phyloP scores from a whole-genome alignment of 1,284 basidiomycete species.

The Sporisorium graminicola region DNA sequence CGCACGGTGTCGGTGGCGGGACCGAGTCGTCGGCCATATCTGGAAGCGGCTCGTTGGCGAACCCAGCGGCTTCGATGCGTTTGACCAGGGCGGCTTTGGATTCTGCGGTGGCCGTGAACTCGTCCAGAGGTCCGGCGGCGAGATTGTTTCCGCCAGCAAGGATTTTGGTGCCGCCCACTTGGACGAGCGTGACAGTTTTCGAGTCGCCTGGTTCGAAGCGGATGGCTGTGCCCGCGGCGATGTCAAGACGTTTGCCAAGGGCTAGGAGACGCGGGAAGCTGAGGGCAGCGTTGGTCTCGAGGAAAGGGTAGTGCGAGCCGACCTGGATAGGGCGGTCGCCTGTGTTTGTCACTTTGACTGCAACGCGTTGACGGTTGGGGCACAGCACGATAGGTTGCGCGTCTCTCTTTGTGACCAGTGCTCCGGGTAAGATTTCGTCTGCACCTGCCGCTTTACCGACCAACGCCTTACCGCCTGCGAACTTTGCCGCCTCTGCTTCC shows the following conservation, averaged over 20 bases:
- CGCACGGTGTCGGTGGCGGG: constrained; percentile 35
- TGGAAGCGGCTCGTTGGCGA: constrained; percentile 44
- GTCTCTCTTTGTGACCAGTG: constrained; percentile 50
- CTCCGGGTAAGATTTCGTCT: constrained; percentile 51
- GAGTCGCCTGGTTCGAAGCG: constrained; percentile 94
- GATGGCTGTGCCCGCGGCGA: constrained; percentile 92
- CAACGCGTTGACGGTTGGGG: constrained; percentile 78
- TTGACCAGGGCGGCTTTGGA: constrained; percentile 25
- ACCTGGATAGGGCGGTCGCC: constrained; percentile 92
- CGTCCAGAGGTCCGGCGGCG: constrained; percentile 47
- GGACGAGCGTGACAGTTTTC: constrained; percentile 85
- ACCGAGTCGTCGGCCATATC: constrained; percentile 24
- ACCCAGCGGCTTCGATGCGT: constrained; percentile 48
- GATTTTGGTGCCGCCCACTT: constrained; percentile 80
- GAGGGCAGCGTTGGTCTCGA: constrained; percentile 86
- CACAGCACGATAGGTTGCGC: constrained; percentile 79
- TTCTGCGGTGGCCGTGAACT: constrained; percentile 26
- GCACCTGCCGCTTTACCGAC: constrained; percentile 6
- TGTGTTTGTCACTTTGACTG: constrained; percentile 86
- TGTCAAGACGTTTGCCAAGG: constrained; percentile 89
- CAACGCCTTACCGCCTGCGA: neutral
- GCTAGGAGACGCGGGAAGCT: constrained; percentile 84
- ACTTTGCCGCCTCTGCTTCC: neutral
- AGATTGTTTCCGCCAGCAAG: constrained; percentile 80
- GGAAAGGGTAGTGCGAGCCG: constrained; percentile 80